Evolutionary conservation across 192 early-diverging fungal genomes (phyloP).

Genomic region (Backusella circina): DNA sequence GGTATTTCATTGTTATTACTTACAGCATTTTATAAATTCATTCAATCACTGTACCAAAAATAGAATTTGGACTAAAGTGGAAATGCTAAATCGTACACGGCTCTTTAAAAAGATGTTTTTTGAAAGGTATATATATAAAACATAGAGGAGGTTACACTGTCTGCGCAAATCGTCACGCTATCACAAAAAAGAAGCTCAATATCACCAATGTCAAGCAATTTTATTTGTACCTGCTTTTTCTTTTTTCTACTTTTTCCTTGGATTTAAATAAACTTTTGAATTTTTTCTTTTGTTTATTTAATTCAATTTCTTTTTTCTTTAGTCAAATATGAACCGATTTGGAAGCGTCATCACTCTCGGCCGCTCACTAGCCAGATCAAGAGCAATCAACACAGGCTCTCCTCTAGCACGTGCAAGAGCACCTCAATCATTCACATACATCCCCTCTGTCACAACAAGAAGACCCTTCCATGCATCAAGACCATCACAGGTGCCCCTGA

Average conservation of each 20-base stretch:
- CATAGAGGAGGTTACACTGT: background rate
- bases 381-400: background rate
- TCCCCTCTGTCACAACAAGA: background rate
- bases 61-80: no score
- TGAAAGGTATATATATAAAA: no score
- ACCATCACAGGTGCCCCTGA: conserved; percentile 14
- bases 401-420: background rate
- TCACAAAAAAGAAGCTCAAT: background rate
- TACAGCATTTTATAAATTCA: no score
- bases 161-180: background rate
- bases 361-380: background rate
- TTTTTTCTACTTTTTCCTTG: background rate
- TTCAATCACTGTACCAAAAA: no score
- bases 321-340: background rate
- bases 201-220: background rate
- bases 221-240: background rate
- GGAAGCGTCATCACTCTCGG: background rate
- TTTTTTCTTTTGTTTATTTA: no score
- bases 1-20: no score
- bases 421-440: background rate
- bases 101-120: no score
- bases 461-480: conserved; percentile 26
- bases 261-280: no score
- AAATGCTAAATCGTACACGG: no score
- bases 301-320: background rate